Evolutionary conservation across 805 yeast genomes (phyloP).

Genomic region (Suhomyces emberorum): DNA sequence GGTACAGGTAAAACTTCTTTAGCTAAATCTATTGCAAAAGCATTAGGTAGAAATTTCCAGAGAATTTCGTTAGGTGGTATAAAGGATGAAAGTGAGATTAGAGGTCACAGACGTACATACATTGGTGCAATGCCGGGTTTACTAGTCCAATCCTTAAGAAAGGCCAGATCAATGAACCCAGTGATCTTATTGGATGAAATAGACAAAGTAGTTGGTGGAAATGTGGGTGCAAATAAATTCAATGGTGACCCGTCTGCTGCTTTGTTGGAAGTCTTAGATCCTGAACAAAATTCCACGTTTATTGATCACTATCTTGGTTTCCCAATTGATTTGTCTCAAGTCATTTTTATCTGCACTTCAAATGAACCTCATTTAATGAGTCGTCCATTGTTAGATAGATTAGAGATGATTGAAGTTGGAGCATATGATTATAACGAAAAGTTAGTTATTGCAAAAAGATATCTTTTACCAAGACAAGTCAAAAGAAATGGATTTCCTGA

Average conservation of each 20-base stretch:
- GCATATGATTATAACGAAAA: constrained; percentile 83
- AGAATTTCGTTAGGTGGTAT: constrained; percentile 84
- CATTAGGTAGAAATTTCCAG: constrained; percentile 72
- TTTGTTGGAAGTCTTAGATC: constrained; percentile 80
- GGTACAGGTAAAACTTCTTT: constrained; percentile 91
- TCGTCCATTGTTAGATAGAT: constrained; percentile 75
- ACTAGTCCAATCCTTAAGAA: constrained; percentile 70
- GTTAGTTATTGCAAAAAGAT: constrained; percentile 62
- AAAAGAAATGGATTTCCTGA: constrained; percentile 59
- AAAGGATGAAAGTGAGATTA: constrained; percentile 82
- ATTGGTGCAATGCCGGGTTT: constrained; percentile 93
- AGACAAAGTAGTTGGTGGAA: constrained; percentile 68
- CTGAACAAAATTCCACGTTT: constrained; percentile 78
- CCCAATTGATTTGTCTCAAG: constrained; percentile 80
- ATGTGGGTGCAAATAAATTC: constrained; percentile 39
- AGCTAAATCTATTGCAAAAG: constrained; percentile 75
- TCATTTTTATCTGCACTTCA: constrained; percentile 82
- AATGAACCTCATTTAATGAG: constrained; percentile 70
- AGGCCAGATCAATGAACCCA: constrained; percentile 76
- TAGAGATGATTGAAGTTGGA: constrained; percentile 74
- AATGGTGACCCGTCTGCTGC: constrained; percentile 93
- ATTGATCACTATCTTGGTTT: constrained; percentile 83
- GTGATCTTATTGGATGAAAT: constrained; percentile 81
- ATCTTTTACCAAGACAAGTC: constrained; percentile 73
- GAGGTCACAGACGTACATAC: constrained; percentile 89